These are phyloP conservation scores for Xylaria hypoxylon DNA, from an alignment of 2,329 filamentous ascomycete genomes.

Conservation along the genomic window DNA sequence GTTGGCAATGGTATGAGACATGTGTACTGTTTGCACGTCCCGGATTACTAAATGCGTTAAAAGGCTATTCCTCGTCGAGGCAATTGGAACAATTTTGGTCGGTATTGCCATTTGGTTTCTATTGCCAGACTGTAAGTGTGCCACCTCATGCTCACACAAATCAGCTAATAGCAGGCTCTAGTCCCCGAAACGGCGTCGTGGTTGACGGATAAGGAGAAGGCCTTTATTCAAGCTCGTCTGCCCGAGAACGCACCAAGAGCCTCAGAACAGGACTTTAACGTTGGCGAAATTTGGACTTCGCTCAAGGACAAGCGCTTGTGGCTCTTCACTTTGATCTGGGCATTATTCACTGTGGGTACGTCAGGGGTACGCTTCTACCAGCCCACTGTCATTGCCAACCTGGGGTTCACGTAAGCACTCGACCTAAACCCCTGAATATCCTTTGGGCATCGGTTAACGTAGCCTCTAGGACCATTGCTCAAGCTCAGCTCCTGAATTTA, in stretches of 20 bases:
- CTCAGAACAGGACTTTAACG: slow-evolving; percentile 55
- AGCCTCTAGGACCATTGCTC: slow-evolving; percentile 55
- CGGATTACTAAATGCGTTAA: slow-evolving; percentile 1
- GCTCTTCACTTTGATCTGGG: slow-evolving; percentile 60
- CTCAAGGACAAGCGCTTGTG: slow-evolving; percentile 57
- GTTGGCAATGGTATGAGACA: slow-evolving; percentile 48
- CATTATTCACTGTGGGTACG: slow-evolving; percentile 59
- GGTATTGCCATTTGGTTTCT: slow-evolving; percentile 63
- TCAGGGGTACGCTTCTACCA: slow-evolving; percentile 58
- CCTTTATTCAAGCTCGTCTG: slow-evolving; percentile 57
- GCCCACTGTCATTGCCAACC: slow-evolving; percentile 55
- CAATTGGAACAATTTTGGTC: slow-evolving; percentile 59
- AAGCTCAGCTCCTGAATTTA: slow-evolving; percentile 62
- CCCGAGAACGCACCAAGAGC: slow-evolving; percentile 57
- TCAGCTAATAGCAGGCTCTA: slow-evolving; percentile 26
- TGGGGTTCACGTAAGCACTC: slow-evolving; percentile 55
- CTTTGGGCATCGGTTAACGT: slow-evolving; percentile 2
- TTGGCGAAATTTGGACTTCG: slow-evolving; percentile 53
- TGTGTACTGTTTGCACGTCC: not conserved
- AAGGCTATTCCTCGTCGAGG: slow-evolving; percentile 59
- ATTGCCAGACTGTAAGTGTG: slow-evolving; percentile 62
- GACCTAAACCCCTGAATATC: not conserved
- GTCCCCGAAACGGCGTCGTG: slow-evolving; percentile 49
- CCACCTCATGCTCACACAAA: no score
- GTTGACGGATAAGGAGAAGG: slow-evolving; percentile 55